Conservation (phyloP, 257 asterid species). For the Orobanche coerulescens region DNA sequence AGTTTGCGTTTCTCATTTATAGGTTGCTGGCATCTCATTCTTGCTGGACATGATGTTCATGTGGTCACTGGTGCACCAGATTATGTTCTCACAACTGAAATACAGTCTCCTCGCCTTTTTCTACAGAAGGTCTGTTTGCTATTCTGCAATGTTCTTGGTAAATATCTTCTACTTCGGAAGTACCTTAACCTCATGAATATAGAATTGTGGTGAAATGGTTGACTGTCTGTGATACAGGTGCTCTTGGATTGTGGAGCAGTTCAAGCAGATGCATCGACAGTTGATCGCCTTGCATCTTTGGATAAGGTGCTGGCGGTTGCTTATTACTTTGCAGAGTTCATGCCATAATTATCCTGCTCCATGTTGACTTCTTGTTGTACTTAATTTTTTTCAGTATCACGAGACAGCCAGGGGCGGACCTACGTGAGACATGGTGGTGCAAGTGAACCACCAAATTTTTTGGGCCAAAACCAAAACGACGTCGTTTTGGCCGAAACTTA, state of each 20-base stretch:
- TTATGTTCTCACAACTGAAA: slow-evolving; percentile 76
- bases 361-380: too few relatives aligned
- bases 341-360: too few relatives aligned
- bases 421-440: too few relatives aligned
- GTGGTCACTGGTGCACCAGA: slow-evolving; percentile 97
- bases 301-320: too few relatives aligned
- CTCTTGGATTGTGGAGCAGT: slow-evolving; percentile 97
- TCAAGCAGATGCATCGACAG: slow-evolving; percentile 98
- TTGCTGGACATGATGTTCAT: slow-evolving; percentile 87
- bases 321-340: too few relatives aligned
- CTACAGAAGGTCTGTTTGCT: slow-evolving; percentile 74
- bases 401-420: too few relatives aligned
- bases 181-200: too few relatives aligned
- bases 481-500: too few relatives aligned
- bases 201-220: too few relatives aligned
- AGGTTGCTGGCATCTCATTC: slow-evolving; percentile 95
- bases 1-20: slow-evolving; percentile 14
- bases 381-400: too few relatives aligned
- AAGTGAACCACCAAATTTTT: too few relatives aligned
- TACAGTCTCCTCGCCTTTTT: slow-evolving; percentile 71
- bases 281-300: slow-evolving; percentile 94
- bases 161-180: background rate
- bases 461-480: too few relatives aligned
- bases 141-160: slow-evolving; percentile 2
- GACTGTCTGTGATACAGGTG: slow-evolving; percentile 40